A percentile compares a stretch with the other conserved stretches of the same genome.
phyloP scores from a whole-genome alignment of 257 asterid species.

The Salvia miltiorrhiza region DNA sequence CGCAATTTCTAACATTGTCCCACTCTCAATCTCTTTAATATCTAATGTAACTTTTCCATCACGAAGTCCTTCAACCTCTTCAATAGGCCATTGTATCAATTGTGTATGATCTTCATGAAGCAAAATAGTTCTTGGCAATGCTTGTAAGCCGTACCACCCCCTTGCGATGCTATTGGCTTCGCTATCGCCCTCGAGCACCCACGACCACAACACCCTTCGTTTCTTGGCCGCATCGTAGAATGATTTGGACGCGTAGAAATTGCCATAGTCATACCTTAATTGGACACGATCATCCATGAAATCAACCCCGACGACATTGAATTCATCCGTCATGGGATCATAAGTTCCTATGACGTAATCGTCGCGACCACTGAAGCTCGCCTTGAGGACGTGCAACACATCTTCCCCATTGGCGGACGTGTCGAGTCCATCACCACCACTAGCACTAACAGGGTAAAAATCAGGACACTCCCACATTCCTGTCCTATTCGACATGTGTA shows the following conservation, averaged over 20 bases:
- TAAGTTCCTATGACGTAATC: slow-evolving; percentile 30
- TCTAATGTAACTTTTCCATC: slow-evolving; percentile 13
- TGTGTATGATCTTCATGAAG: slow-evolving; percentile 27
- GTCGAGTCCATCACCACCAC: slow-evolving; percentile 24
- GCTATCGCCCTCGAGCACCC: slow-evolving; percentile 36
- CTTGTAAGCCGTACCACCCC: slow-evolving; percentile 43
- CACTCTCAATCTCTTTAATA: slow-evolving; percentile 23
- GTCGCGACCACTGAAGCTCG: slow-evolving; percentile 31
- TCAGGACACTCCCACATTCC: slow-evolving; percentile 58
- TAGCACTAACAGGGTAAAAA: slow-evolving; percentile 29
- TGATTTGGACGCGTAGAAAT: slow-evolving; percentile 36
- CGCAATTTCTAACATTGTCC: slow-evolving; percentile 11
- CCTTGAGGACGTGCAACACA: slow-evolving; percentile 35
- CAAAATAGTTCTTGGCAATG: slow-evolving; percentile 39
- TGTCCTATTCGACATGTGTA: slow-evolving; percentile 31
- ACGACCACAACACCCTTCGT: slow-evolving; percentile 46
- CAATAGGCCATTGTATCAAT: slow-evolving; percentile 43
- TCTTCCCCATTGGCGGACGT: slow-evolving; percentile 28
- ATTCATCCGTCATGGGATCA: slow-evolving; percentile 21
- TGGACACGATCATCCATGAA: slow-evolving; percentile 23
- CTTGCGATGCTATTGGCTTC: neutral
- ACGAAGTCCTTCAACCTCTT: slow-evolving; percentile 35
- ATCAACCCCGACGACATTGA: slow-evolving; percentile 15
- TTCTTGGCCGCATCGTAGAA: slow-evolving; percentile 28
- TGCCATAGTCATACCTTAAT: slow-evolving; percentile 40